Base-by-base conservation (phyloP, 78 protist species). In the Dictyostelium brefeldianum region DNA sequence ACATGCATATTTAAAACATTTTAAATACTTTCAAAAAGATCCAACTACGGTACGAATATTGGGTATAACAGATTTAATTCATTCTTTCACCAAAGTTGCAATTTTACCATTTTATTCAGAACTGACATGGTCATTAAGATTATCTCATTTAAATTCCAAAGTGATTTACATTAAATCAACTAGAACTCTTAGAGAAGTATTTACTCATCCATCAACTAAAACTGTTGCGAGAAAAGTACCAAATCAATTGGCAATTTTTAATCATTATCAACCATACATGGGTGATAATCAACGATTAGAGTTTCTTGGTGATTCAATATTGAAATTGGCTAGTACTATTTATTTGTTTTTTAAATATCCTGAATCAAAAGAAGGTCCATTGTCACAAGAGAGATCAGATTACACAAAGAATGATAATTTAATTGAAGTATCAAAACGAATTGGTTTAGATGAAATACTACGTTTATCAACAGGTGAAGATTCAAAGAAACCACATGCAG, bases 151-250 rank as follows among this genome's bases (percentile, higher is more conserved):
- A 47, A 71, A 74, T 8, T 5, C 1, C 4, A 22, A 43, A 5
- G 22, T 43, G 0, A 17, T 27, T 6, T 56, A 7, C 17, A 22
- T 65, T 1, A 29, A 65, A 12, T 71, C 78, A 2, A 22, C 14
- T 7, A 48, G 31, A 64, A n/a, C 74, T 4, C 43, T 84, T 14
- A 78, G 91, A 56, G 91, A 84, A 22, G 64, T 57, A 18, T 84
- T 84, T 14, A 84, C 91, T 3, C 91, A 84, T 84, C 91, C 91
- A 6, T 84, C 91, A n/a, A 84, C 77, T 9, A 84, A 84, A 46
- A 31, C 75, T 22, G 12, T 31, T 31, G 9, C 10, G 1, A 51
- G 56, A 51, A 8, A 14, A 14, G 15, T 51, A 73, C 79, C 57
- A 20, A 20, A 12, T 22, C 27, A 46, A 36, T 20, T 73, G 54